Evolutionary conservation across 257 asterid genomes (phyloP).

Genomic region (Solanum clarkiae): DNA sequence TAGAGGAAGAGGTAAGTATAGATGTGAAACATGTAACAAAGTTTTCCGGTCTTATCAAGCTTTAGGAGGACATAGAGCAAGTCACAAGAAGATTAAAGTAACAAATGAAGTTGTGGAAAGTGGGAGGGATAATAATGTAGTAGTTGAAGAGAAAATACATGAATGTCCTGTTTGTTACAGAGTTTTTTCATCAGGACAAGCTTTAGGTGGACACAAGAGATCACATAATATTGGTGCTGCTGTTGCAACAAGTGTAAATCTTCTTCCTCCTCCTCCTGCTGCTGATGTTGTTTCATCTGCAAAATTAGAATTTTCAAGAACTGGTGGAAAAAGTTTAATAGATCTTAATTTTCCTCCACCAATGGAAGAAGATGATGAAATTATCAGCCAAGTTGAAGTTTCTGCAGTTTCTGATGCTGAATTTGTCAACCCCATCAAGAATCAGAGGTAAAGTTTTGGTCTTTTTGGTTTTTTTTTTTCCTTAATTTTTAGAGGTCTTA

Average conservation of each 20-base stretch:
- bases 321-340: slow-evolving; percentile 21
- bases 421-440: slow-evolving; percentile 8
- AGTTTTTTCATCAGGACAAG: slow-evolving; percentile 79
- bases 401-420: slow-evolving; percentile 52
- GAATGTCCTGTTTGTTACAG: slow-evolving; percentile 70
- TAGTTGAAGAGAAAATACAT: slow-evolving; percentile 37
- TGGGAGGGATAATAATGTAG: not conserved
- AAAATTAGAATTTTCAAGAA: slow-evolving; percentile 13
- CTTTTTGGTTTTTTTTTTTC: not conserved
- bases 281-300: not conserved
- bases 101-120: not conserved
- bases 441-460: not conserved
- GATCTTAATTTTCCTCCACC: slow-evolving; percentile 93
- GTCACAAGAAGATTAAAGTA: slow-evolving; percentile 54
- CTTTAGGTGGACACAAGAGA: slow-evolving; percentile 90
- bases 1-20: slow-evolving; percentile 38
- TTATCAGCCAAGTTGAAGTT: slow-evolving; percentile 39
- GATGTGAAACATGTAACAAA: slow-evolving; percentile 67
- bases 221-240: slow-evolving; percentile 41
- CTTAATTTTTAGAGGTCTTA: not conserved
- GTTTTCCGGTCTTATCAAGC: slow-evolving; percentile 77
- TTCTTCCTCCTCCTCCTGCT: not conserved
- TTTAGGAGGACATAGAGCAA: slow-evolving; percentile 87
- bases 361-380: slow-evolving; percentile 40
- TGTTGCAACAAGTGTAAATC: not conserved